Evolutionary conservation across 768 basidiomycete species (phyloP).

Genomic region (Russula ochroleuca): DNA sequence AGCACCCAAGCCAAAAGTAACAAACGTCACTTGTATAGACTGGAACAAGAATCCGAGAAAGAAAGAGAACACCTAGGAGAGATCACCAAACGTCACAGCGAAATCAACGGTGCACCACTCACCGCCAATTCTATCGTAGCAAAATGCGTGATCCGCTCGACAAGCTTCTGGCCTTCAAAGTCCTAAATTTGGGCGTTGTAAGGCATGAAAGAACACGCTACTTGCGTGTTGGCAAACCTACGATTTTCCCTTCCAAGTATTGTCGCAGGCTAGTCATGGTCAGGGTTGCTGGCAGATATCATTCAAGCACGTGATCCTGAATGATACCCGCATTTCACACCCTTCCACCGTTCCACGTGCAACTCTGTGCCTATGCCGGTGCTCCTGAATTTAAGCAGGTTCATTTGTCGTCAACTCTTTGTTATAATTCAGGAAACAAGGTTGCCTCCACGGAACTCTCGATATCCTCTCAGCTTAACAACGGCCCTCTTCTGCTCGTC

Average conservation of each 20-base stretch:
- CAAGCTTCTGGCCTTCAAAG: constrained; percentile 56
- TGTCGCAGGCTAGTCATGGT: constrained; percentile 25
- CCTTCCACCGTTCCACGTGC: too few relatives aligned
- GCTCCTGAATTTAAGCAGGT: too few relatives aligned
- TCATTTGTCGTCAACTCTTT: too few relatives aligned
- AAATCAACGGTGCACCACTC: constrained; percentile 27
- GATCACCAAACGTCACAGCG: not conserved
- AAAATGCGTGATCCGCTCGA: constrained; percentile 45
- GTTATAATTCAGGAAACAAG: too few relatives aligned
- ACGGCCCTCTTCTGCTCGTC: too few relatives aligned
- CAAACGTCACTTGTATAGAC: constrained; percentile 52
- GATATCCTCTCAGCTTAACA: too few relatives aligned
- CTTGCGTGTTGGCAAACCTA: constrained; percentile 20
- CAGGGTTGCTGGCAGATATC: not conserved
- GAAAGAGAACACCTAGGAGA: constrained; percentile 49
- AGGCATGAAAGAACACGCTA: not conserved
- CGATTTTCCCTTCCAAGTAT: constrained; percentile 36
- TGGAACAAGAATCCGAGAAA: constrained; percentile 53
- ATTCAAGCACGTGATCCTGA: too few relatives aligned
- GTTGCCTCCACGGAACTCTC: too few relatives aligned
- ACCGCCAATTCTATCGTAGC: constrained; percentile 48
- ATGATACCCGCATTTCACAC: too few relatives aligned
- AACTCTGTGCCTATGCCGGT: too few relatives aligned
- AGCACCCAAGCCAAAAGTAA: constrained; percentile 38
- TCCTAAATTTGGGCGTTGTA: constrained; percentile 40